phyloP scores from a whole-genome alignment of 495 filamentous ascomycete genomes.

The Bombardia bombarda region DNA sequence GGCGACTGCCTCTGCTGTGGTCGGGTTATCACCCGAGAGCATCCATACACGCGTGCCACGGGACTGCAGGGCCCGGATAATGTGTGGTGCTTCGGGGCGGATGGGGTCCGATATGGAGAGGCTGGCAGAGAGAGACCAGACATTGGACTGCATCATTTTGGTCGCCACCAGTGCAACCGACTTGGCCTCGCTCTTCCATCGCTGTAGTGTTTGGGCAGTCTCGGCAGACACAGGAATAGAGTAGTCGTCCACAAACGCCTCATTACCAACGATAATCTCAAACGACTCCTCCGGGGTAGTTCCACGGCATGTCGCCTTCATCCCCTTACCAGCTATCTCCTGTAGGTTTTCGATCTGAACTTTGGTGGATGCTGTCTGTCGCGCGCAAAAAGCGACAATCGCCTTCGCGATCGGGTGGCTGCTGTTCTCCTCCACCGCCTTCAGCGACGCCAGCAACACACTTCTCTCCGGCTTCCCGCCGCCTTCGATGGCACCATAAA shows the following conservation, averaged over 20 bases:
- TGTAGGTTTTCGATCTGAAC: slow-evolving; percentile 43
- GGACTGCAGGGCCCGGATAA: slow-evolving; percentile 60
- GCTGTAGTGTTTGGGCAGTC: slow-evolving; percentile 42
- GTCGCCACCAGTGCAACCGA: slow-evolving; percentile 65
- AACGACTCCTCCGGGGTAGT: slow-evolving; percentile 29
- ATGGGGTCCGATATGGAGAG: slow-evolving; percentile 65
- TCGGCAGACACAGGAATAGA: slow-evolving; percentile 20
- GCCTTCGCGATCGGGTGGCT: slow-evolving; percentile 84
- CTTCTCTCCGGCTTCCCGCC: slow-evolving; percentile 3
- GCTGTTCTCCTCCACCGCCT: slow-evolving; percentile 70
- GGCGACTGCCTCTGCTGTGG: slow-evolving; percentile 71
- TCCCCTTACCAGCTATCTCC: slow-evolving; percentile 75
- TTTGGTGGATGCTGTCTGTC: slow-evolving; percentile 19
- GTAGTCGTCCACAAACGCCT: slow-evolving; percentile 55
- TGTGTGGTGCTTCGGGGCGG: slow-evolving; percentile 60
- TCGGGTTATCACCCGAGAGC: slow-evolving; percentile 80
- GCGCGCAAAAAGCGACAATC: slow-evolving; percentile 56
- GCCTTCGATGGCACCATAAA: slow-evolving; percentile 14
- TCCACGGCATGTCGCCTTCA: slow-evolving; percentile 60
- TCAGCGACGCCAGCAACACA: slow-evolving; percentile 43
- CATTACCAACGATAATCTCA: slow-evolving; percentile 78
- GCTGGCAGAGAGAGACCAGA: slow-evolving; percentile 38
- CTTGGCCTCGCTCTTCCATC: slow-evolving; percentile 64
- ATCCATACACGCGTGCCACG: slow-evolving; percentile 73
- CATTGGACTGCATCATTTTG: slow-evolving; percentile 3